Base-by-base conservation (phyloP, 23 red algal genomes). In the Gracilariopsis chorda region DNA sequence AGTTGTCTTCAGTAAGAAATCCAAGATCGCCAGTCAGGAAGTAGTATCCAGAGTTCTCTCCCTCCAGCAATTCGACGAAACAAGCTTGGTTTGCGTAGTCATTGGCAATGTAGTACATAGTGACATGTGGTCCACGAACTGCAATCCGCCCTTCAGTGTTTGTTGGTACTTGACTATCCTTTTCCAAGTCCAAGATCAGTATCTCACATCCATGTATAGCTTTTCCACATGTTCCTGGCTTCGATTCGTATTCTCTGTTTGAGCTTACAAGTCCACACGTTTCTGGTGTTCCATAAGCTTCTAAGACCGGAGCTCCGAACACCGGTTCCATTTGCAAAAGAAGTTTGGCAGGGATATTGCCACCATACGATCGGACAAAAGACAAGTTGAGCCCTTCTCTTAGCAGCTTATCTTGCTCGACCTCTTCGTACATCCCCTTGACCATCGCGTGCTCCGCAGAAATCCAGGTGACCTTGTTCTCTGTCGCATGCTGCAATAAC, bases 261-360 rank as follows among this genome's bases (percentile, higher is more conserved):
- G 85, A 60, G 59, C 67, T 59, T 3, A 78, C 83, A 19, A 89
- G 33, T 2, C 74, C 93, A 53, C 74, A 90, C 28, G 85, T 88
- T 69, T 95, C 93, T 67, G 93, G 41, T 23, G 93, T 87, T 73
- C 93, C 93, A 57, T 95, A 95, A 28, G 93, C 33, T 42, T 88
- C 47, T 28, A 95, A 77, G 6, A 95, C 67, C 7, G 86, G 85
- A 32, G 80, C 33, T 16, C 67, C 25, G 24, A 90, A 63, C 16
- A 53, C 34, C 7, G 78, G 37, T 46, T 88, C 82, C 41, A 94
- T 79, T 25, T 13, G 64, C 39, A 44, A 7, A 3, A 88, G 6
- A 13, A 55, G 19, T 46, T 61, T 62, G 0, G 34, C 33, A 11
- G 55, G 11, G 34, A 78, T 72, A 1, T 36, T 36, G 20, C 92